Conservation (phyloP, 805 yeast species). For the Ogataea saltuana region DNA sequence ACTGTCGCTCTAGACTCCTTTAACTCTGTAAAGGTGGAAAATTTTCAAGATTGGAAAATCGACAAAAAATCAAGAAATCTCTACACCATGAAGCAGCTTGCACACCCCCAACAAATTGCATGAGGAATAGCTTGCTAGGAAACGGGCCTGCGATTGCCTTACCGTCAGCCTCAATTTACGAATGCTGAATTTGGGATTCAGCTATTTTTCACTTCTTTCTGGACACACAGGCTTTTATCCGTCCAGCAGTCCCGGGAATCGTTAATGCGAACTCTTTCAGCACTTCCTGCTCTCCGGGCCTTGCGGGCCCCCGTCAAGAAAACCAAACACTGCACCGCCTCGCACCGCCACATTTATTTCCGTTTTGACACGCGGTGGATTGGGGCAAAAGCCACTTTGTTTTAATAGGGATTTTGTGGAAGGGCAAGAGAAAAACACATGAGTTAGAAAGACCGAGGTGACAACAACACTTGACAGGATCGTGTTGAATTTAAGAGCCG, state of each 20-base stretch:
- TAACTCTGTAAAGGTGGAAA: neutral
- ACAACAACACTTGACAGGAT: neutral
- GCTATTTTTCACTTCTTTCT: no score
- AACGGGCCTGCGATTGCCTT: no score
- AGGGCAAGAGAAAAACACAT: constrained; percentile 6
- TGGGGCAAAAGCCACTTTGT: constrained; percentile 6
- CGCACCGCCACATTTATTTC: constrained; percentile 4
- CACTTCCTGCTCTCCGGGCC: no score
- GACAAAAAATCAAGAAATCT: neutral
- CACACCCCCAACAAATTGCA: neutral
- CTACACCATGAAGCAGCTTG: neutral
- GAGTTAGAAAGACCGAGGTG: neutral
- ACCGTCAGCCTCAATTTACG: no score
- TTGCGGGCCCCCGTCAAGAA: neutral
- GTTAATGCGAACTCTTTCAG: no score
- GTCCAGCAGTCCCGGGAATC: no score
- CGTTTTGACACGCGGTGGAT: constrained; percentile 8
- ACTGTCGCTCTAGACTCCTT: neutral
- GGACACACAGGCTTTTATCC: no score
- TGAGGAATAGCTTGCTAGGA: no score
- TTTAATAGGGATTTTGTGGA: neutral
- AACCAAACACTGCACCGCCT: constrained; percentile 9
- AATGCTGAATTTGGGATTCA: no score
- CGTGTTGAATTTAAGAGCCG: neutral
- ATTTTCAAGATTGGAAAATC: constrained; percentile 3